phyloP scores from a whole-genome alignment of 2,329 filamentous ascomycete genomes.

The Ascochyta rabiei region DNA sequence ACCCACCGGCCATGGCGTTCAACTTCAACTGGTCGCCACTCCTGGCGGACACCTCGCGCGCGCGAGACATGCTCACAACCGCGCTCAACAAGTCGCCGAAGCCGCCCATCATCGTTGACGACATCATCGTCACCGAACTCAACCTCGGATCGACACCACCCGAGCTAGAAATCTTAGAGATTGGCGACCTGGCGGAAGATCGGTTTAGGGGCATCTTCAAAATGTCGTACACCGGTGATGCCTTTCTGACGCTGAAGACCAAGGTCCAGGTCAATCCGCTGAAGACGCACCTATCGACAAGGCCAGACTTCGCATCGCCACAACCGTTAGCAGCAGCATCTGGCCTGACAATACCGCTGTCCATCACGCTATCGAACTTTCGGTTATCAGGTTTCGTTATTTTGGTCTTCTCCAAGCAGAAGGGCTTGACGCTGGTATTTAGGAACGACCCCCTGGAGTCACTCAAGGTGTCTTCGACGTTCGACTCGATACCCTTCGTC shows the following conservation, averaged over 20 bases:
- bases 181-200: slow-evolving; percentile 96
- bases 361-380: slow-evolving; percentile 95
- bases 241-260: slow-evolving; percentile 92
- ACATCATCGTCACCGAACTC: slow-evolving; percentile 97
- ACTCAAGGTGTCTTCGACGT: slow-evolving; percentile 97
- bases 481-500: slow-evolving; percentile 98
- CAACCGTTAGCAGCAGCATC: slow-evolving; percentile 89
- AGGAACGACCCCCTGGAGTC: slow-evolving; percentile 98
- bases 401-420: slow-evolving; percentile 95
- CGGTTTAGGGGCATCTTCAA: slow-evolving; percentile 98
- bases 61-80: slow-evolving; percentile 90
- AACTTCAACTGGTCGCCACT: slow-evolving; percentile 99
- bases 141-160: slow-evolving; percentile 95
- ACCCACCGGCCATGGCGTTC: slow-evolving; percentile 78
- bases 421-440: slow-evolving; percentile 94
- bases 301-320: slow-evolving; percentile 90
- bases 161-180: slow-evolving; percentile 95
- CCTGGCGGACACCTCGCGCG: slow-evolving; percentile 90
- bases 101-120: slow-evolving; percentile 98
- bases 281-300: slow-evolving; percentile 92
- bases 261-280: slow-evolving; percentile 96
- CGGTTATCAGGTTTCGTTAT: slow-evolving; percentile 97
- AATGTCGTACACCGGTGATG: slow-evolving; percentile 97
- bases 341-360: slow-evolving; percentile 93
- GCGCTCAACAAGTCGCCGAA: slow-evolving; percentile 98